Base-by-base conservation (phyloP, 805 yeast species). In the Pichia exigua region DNA sequence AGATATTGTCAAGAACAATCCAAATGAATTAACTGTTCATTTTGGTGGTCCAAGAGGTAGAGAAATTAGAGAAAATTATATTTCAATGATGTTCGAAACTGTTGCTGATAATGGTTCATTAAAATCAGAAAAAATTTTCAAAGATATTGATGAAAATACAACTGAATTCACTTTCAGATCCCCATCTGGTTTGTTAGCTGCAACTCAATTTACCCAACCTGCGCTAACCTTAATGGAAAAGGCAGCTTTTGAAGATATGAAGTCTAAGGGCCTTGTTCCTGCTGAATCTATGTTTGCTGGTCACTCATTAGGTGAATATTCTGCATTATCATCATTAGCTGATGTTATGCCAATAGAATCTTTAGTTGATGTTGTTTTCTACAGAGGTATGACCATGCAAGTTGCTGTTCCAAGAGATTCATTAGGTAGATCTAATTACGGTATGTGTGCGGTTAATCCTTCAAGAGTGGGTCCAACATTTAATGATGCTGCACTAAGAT, bases 351-450 rank as follows among this genome's bases (percentile, higher is more conserved):
- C 98, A 46, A 90, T 94, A 62, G 99, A 94, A 75, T 86, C 95
- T 7, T 78, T 92, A 61, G 97, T 92, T 57, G 98, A 92, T 70
- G 95, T 92, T 70, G 98, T 92, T 50, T 94, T 94, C 80, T 95
- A 94, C 81, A 85, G 99, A 78, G 99, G 99, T 80, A 94, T 94
- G 98, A 95, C 99, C 47, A 94, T 94, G 99, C 99, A 94, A 77
- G 99, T 94, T 59, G 99, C 99, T 46, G 99, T 94, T 59, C 98
- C 98, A 68, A 86, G 99, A 76, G 99, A 94, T 72, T 80, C 83
- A 51, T 68, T 73, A 48, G 99, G 99, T 47, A 86, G 98, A 74
- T 94, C 99, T 54, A 94, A 94, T 77, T 94, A 94, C 66, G 98
- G 98, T 78, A 94, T 94, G 99, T 81, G 89, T 76, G 99, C 99